Evolutionary conservation across 2,329 filamentous ascomycete genomes (phyloP), one percentile per base, ranked within the genome.

Genomic region (Juglanconis sp.): DNA sequence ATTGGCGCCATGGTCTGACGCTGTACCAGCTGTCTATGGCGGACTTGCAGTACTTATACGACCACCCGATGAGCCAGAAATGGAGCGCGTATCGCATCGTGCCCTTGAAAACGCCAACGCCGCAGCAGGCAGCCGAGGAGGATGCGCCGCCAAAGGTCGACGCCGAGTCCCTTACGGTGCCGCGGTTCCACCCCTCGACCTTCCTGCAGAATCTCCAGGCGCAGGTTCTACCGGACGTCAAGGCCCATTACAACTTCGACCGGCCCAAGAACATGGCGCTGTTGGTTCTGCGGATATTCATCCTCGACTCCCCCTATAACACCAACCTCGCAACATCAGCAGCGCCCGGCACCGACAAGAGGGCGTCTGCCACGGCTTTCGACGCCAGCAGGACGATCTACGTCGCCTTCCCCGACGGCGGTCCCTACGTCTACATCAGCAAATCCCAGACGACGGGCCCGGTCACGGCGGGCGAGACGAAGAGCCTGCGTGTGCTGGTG

Each of bases 271-370:
- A 81, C 1, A 78, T 89, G n/a, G 85, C 90, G 0, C 77, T 95
- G 4, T 81, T 90, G 1, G 79, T 95, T 32, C 76, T 96, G n/a
- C 86, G 91, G 54, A 87, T 96, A 50, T 90, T 92, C 68, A 84
- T 93, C 61, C 78, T 92, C 64, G 89, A 95, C 71, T 91, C 90
- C 1, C 91, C 91, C 0, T 96, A 96, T 71, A 89, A 88, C 66
- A 85, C 84, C 15, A 76, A 77, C 42, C 74, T 84, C 15, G 81
- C 82, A 1, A 82, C 54, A 56, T 64, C n/a, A 59, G 56, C n/a
- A 71, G 60, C 11, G 63, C 62, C 66, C 75, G 73, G 55, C 10
- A 15, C 40, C 10, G 36, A 38, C 31, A 52, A 11, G 30, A 49
- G 35, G 9, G 61, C 52, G 6, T 53, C 51, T 7, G 40, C 60